Evolutionary conservation across 768 basidiomycete species (phyloP).

Genomic region (Tulasnella sp.): DNA sequence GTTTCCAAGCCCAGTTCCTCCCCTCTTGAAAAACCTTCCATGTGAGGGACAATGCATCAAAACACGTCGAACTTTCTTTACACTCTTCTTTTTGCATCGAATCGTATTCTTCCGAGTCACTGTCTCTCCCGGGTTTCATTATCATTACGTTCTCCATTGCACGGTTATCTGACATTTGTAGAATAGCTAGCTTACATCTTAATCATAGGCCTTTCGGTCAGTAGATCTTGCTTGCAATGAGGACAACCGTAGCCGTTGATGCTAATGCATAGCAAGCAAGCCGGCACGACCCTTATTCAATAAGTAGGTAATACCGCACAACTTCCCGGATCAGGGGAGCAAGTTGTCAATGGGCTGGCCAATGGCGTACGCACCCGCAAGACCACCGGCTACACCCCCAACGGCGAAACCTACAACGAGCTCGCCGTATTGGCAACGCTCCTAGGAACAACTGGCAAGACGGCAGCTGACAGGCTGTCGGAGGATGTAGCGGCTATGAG

Average conservation of each 20-base stretch:
- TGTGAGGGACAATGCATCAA: not conserved
- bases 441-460: not conserved
- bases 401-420: not conserved
- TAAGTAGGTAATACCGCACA: too few relatives aligned
- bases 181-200: too few relatives aligned
- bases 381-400: not conserved
- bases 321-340: too few relatives aligned
- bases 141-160: not conserved
- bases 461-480: not conserved
- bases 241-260: too few relatives aligned
- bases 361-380: not conserved
- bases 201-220: too few relatives aligned
- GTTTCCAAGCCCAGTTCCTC: not conserved
- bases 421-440: not conserved
- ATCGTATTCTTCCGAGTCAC: not conserved
- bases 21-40: not conserved
- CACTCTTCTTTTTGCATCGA: not conserved
- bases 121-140: not conserved
- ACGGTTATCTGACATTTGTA: too few relatives aligned
- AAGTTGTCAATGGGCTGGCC: too few relatives aligned
- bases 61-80: not conserved
- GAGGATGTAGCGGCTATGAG: not conserved
- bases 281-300: too few relatives aligned
- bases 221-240: too few relatives aligned
- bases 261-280: too few relatives aligned